Conservation (phyloP, 2,329 filamentous ascomycete species). For the Neurospora crassa region DNA sequence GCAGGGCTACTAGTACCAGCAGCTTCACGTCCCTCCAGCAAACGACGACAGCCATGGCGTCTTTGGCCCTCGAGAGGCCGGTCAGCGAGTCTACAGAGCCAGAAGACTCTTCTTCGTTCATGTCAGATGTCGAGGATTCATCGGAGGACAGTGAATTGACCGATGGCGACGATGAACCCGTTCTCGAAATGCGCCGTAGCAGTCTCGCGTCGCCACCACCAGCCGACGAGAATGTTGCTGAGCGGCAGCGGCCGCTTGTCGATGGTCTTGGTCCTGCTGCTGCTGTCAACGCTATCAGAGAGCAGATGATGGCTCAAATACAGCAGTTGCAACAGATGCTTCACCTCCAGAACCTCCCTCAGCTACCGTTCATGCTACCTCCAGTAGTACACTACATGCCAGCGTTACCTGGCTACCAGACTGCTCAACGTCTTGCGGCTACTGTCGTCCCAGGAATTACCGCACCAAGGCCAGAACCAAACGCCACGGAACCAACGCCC, state of each 20-base stretch:
- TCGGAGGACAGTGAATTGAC: constrained; percentile 33
- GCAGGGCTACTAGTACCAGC: constrained; percentile 53
- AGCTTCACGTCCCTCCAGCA: constrained; percentile 56
- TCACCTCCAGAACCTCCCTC: constrained; percentile 13
- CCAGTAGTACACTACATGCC: constrained; percentile 56
- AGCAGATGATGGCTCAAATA: constrained; percentile 49
- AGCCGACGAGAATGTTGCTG: constrained; percentile 16
- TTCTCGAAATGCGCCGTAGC: constrained; percentile 28
- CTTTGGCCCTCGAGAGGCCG: constrained; percentile 25
- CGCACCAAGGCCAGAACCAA: background rate
- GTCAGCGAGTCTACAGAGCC: constrained; percentile 33
- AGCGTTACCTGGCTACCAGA: constrained; percentile 64
- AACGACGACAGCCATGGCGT: constrained; percentile 25
- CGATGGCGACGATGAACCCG: constrained; percentile 31
- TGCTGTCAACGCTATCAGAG: constrained; percentile 52
- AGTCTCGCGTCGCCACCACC: constrained; percentile 17
- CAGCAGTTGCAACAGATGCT: constrained; percentile 50
- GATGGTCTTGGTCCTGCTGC: constrained; percentile 41
- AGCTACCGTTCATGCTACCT: constrained; percentile 39
- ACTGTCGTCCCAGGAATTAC: constrained; percentile 7
- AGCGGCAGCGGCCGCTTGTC: constrained; percentile 12
- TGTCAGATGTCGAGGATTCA: constrained; percentile 17
- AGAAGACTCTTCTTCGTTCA: constrained; percentile 33
- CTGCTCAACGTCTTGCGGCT: constrained; percentile 34
- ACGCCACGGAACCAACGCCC: background rate